Conservation (phyloP, 1,284 basidiomycete species). For the Irpex sp. region DNA sequence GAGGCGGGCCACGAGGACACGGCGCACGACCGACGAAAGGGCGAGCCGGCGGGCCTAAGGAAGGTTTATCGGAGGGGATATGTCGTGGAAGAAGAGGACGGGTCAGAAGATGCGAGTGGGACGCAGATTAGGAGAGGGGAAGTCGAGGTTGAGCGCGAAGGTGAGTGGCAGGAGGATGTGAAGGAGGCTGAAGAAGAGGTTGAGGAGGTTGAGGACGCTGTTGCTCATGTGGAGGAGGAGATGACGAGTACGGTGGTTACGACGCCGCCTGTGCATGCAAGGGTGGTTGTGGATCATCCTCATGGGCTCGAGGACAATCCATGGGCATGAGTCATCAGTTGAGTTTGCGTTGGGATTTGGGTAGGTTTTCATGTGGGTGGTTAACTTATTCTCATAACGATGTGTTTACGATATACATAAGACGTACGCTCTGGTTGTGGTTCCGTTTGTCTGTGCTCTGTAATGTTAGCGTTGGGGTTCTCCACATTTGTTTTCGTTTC, state of each 20-base stretch:
- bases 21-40: slow-evolving; percentile 47
- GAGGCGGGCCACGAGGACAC: slow-evolving; percentile 47
- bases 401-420: background rate
- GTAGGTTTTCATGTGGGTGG: too few species aligned
- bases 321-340: slow-evolving; percentile 37
- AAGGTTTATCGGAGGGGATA: slow-evolving; percentile 54
- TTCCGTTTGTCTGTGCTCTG: too few species aligned
- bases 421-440: too few species aligned
- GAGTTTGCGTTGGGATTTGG: too few species aligned
- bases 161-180: slow-evolving; percentile 8
- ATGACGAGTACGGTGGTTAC: slow-evolving; percentile 24
- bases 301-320: slow-evolving; percentile 47
- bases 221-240: slow-evolving; percentile 27
- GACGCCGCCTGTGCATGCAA: slow-evolving; percentile 46
- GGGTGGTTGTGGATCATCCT: slow-evolving; percentile 24
- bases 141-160: slow-evolving; percentile 33
- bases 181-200: slow-evolving; percentile 21
- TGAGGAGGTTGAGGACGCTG: slow-evolving; percentile 24
- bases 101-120: too few species aligned
- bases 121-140: slow-evolving; percentile 31
- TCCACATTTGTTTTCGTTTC: background rate
- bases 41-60: slow-evolving; percentile 48
- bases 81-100: slow-evolving; percentile 38
- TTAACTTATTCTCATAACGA: background rate
- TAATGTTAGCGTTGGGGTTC: background rate